Evolutionary conservation across 2,329 filamentous ascomycete genomes (phyloP).

Genomic region (Diaporthe sp.): DNA sequence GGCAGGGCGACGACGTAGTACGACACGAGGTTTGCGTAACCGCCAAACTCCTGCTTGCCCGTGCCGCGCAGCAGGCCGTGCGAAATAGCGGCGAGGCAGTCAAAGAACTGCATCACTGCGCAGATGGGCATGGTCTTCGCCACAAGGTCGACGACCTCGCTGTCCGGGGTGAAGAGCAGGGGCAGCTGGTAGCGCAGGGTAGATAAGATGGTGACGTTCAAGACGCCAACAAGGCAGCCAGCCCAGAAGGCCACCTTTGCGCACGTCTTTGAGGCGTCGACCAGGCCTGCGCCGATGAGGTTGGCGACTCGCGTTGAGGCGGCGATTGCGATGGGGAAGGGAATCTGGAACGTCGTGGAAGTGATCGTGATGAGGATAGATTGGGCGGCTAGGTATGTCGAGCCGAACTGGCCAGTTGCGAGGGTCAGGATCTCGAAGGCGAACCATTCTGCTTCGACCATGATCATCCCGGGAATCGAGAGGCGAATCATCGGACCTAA

Average conservation of each 20-base stretch:
- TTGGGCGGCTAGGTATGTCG: slow-evolving; percentile 87
- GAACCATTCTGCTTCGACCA: slow-evolving; percentile 94
- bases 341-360: slow-evolving; percentile 88
- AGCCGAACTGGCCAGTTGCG: slow-evolving; percentile 83
- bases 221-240: slow-evolving; percentile 78
- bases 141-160: slow-evolving; percentile 77
- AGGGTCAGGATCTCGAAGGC: slow-evolving; percentile 94
- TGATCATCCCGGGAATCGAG: slow-evolving; percentile 89
- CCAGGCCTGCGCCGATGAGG: slow-evolving; percentile 87
- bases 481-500: slow-evolving; percentile 83
- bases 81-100: slow-evolving; percentile 82
- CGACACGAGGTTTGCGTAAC: slow-evolving; percentile 86
- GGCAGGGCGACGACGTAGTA: slow-evolving; percentile 92
- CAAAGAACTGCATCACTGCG: slow-evolving; percentile 91
- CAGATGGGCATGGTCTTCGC: slow-evolving; percentile 82
- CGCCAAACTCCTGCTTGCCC: slow-evolving; percentile 89
- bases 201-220: slow-evolving; percentile 82
- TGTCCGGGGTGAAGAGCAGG: slow-evolving; percentile 81
- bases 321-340: slow-evolving; percentile 92
- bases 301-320: slow-evolving; percentile 92
- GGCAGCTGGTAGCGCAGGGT: slow-evolving; percentile 81
- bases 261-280: slow-evolving; percentile 83
- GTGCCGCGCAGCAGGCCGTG: slow-evolving; percentile 90
- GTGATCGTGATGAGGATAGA: slow-evolving; percentile 85
- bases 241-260: slow-evolving; percentile 82